These are phyloP conservation scores for Silene conica DNA, from an alignment of 148 eudicot genomes.

Conservation along the genomic window DNA sequence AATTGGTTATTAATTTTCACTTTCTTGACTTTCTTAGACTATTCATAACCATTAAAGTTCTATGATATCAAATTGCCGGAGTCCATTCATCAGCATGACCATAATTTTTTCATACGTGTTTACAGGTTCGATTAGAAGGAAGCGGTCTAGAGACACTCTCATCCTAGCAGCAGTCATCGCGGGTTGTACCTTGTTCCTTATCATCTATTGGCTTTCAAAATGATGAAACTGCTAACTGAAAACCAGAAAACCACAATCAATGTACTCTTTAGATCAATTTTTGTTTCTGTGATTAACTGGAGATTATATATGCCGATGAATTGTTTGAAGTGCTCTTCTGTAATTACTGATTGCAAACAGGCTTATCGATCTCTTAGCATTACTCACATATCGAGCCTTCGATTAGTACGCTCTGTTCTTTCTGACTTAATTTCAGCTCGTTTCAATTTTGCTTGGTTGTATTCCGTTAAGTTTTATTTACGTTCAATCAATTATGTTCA, in stretches of 20 bases:
- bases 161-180: constrained; percentile 81
- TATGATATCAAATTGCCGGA: neutral
- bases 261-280: constrained; percentile 17
- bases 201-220: constrained; percentile 86
- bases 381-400: neutral
- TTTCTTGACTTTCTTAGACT: neutral
- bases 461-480: too few species aligned
- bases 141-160: constrained; percentile 72
- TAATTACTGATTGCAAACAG: neutral
- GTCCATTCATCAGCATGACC: neutral
- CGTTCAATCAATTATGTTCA: too few species aligned
- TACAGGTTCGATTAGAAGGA: constrained; percentile 76
- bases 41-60: too few species aligned
- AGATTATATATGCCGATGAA: constrained; percentile 6
- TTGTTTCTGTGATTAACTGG: constrained; percentile 25
- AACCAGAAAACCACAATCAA: neutral
- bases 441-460: too few species aligned
- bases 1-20: neutral
- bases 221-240: constrained; percentile 23
- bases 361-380: neutral
- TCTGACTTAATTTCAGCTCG: too few species aligned
- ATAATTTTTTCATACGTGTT: constrained; percentile 4
- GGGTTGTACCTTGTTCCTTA: constrained; percentile 77
- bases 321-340: constrained; percentile 7
- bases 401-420: too few species aligned